Evolutionary conservation across 768 basidiomycete species (phyloP).

Genomic region (Termitomyces sp.): DNA sequence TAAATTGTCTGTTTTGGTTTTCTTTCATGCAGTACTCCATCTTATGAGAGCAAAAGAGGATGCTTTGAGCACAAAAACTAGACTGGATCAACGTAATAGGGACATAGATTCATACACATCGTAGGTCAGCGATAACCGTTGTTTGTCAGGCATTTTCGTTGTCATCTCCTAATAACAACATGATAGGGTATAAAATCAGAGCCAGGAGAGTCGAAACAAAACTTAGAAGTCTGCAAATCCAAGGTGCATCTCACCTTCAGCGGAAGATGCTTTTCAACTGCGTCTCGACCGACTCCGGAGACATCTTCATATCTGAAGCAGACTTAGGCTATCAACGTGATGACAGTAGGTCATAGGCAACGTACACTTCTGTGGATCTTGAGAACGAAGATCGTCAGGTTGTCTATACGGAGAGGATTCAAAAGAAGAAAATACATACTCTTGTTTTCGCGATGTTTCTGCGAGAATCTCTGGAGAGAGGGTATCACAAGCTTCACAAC

Average conservation of each 20-base stretch:
- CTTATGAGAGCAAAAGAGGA: neutral
- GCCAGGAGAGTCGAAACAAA: neutral
- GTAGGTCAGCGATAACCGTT: neutral
- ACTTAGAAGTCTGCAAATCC: neutral
- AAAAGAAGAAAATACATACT: conserved; percentile 40
- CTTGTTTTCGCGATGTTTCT: conserved; percentile 75
- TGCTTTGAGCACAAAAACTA: neutral
- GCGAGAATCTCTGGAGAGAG: conserved; percentile 65
- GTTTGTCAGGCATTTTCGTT: neutral
- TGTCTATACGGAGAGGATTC: neutral
- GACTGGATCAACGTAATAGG: neutral
- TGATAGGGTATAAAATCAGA: neutral
- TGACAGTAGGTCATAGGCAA: conserved; percentile 5
- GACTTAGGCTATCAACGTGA: conserved; percentile 9
- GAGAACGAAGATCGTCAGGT: conserved; percentile 2
- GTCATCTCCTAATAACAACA: neutral
- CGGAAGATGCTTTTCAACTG: conserved; percentile 63
- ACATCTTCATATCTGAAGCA: conserved; percentile 68
- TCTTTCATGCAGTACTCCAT: neutral
- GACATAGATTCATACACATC: neutral
- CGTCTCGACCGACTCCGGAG: conserved; percentile 67
- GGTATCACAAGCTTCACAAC: conserved; percentile 75
- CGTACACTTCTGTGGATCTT: conserved; percentile 73
- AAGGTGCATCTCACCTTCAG: conserved; percentile 9
- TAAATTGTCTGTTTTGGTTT: neutral